A percentile compares a stretch with the other conserved stretches of the same genome.
phyloP scores from a whole-genome alignment of 441 rosid species.

The Adansonia madagascariensis region DNA sequence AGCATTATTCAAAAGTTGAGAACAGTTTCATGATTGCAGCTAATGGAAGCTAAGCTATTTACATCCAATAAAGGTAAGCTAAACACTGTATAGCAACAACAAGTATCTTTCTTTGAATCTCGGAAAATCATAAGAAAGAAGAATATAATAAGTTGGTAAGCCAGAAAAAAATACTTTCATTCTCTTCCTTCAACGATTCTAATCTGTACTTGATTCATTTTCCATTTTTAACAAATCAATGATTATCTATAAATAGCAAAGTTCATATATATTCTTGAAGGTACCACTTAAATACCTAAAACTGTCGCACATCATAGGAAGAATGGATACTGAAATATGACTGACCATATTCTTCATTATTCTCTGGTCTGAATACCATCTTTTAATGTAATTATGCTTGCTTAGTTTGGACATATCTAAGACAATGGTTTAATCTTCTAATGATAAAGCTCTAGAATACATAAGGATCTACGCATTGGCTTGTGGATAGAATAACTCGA shows the following conservation, averaged over 20 bases:
- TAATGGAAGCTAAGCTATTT: not conserved
- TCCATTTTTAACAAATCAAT: conserved; percentile 20
- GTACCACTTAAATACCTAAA: conserved; percentile 35
- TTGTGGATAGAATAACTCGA: too few relatives aligned
- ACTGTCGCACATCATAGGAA: conserved; percentile 50
- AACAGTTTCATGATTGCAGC: not conserved
- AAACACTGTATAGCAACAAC: not conserved
- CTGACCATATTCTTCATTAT: conserved; percentile 78
- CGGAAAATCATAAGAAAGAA: not conserved
- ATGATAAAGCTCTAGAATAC: too few relatives aligned
- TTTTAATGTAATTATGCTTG: not conserved
- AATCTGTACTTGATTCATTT: conserved; percentile 27
- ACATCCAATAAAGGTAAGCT: not conserved
- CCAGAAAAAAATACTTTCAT: not conserved
- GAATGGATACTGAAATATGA: conserved; percentile 77
- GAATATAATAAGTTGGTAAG: not conserved
- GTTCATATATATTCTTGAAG: not conserved
- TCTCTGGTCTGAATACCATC: conserved; percentile 63
- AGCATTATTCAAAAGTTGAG: not conserved
- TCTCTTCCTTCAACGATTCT: not conserved
- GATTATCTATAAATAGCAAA: not conserved
- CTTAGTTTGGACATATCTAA: too few relatives aligned
- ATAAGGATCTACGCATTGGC: too few relatives aligned
- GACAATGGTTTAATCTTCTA: too few relatives aligned
- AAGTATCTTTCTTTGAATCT: not conserved